Conservation (phyloP, 306 rosid genomes). For the Quercus gilva region DNA sequence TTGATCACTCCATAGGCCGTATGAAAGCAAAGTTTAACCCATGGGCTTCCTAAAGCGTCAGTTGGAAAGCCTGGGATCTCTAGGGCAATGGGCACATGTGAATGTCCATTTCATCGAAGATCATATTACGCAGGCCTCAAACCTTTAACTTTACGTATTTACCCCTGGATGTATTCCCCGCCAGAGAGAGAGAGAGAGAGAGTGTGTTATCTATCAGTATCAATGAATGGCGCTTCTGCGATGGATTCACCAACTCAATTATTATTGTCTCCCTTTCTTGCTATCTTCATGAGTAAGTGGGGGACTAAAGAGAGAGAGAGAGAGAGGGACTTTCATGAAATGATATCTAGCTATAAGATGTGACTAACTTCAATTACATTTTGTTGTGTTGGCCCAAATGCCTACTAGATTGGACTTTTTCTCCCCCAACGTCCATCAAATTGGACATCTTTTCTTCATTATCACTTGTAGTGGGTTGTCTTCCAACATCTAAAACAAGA, state of each 20-base stretch:
- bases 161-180: background rate
- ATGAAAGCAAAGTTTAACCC: too few species aligned
- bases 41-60: too few species aligned
- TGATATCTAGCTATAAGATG: background rate
- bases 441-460: background rate
- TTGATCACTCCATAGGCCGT: too few species aligned
- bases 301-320: background rate
- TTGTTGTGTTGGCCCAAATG: background rate
- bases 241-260: constrained; percentile 8
- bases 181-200: background rate
- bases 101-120: too few species aligned
- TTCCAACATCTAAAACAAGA: background rate
- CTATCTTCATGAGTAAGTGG: constrained; percentile 1
- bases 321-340: background rate
- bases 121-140: too few species aligned
- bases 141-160: background rate
- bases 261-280: background rate
- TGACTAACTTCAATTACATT: background rate
- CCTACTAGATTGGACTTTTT: background rate
- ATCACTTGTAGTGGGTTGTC: background rate
- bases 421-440: background rate
- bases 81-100: too few species aligned
- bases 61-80: too few species aligned
- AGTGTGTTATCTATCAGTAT: background rate
- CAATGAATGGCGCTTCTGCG: background rate